Evolutionary conservation across 148 eudicot genomes (phyloP), one percentile per base, ranked within the genome.

Genomic region (Nepenthes gracilis): DNA sequence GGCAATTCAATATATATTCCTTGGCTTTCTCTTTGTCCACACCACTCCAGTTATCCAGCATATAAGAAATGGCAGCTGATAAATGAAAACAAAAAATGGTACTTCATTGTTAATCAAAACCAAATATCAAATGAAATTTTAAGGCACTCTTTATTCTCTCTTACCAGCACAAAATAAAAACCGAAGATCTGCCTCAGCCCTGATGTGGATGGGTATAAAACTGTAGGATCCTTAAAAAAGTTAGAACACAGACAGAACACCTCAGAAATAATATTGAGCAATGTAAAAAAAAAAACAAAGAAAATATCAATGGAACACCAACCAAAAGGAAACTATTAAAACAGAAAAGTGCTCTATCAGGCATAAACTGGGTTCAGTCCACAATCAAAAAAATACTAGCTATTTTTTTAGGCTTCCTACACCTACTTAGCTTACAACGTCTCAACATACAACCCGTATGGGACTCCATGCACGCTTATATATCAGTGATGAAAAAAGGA

Each of bases 161-260:
- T 72, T 81, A 92, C 97, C 86, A 51, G 97, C 97, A 83, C 97
- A 92, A 73, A 68, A 92, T 54, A 88, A 77, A 65, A 92, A 92
- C 15, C 97, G 76, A 49, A 92, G 90, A 81, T 92, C 96, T 59
- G 88, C 78, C 79, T 92, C 98, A 38, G 88, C 98, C 57, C 94
- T 90, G 55, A 78, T 76, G 72, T 83, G 90, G 59, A 79, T 85
- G 58, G 98, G 98, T 83, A 84, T 85, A 73, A 85, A 92, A 70
- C 98, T 92, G 80, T 57, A 23, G 23, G 23, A 23, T 23, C 33
- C 66, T 38, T 33, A 49, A 64, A 36, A 35, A 47, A 5, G 35
- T 6, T 52, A 52, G 14, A 6, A 52, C 8, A 52, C 12, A n/a
- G n/a, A 13, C 55, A 52, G 5, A 14, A 52, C 32, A 52, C 14